A percentile compares a stretch with the other conserved stretches of the same genome.
These are phyloP conservation scores for Syncephalastrum monosporum DNA, from an alignment of 371 early-diverging fungal species.

Conservation along the genomic window DNA sequence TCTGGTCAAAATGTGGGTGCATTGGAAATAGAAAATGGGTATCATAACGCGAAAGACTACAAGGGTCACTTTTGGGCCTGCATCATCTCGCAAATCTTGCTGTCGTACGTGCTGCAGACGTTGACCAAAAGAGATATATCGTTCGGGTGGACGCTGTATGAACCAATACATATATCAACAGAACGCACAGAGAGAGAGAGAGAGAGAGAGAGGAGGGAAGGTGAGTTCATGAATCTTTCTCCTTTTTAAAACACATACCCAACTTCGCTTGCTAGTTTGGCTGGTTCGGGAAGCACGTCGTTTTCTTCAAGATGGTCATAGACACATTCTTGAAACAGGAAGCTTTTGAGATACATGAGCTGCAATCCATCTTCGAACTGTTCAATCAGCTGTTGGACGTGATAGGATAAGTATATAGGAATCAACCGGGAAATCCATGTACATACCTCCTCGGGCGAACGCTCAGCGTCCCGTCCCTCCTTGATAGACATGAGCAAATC, in stretches of 20 bases:
- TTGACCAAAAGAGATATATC: slow-evolving; percentile 43
- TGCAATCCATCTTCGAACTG: slow-evolving; percentile 46
- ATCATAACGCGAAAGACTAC: too few relatives aligned
- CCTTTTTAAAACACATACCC: slow-evolving; percentile 20
- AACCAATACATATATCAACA: neutral
- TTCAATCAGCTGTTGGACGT: neutral
- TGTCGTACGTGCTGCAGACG: slow-evolving; percentile 42
- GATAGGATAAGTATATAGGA: too few relatives aligned
- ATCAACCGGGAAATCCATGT: too few relatives aligned
- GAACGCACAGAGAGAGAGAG: too few relatives aligned
- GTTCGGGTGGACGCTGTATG: slow-evolving; percentile 24
- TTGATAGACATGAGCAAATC: slow-evolving; percentile 27
- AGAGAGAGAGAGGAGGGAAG: too few relatives aligned
- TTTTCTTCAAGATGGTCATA: slow-evolving; percentile 24
- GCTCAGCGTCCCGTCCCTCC: slow-evolving; percentile 18
- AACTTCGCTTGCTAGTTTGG: slow-evolving; percentile 26
- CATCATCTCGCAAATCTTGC: slow-evolving; percentile 27
- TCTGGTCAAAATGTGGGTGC: too few relatives aligned
- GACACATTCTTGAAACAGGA: slow-evolving; percentile 36
- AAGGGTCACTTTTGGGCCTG: neutral
- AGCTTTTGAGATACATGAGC: slow-evolving; percentile 39
- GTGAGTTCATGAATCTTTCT: neutral
- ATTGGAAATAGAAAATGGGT: too few relatives aligned
- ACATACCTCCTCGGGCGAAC: slow-evolving; percentile 33
- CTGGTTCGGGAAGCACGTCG: slow-evolving; percentile 14